phyloP scores from a whole-genome alignment of 495 filamentous ascomycete species.

The Evernia prunastri region DNA sequence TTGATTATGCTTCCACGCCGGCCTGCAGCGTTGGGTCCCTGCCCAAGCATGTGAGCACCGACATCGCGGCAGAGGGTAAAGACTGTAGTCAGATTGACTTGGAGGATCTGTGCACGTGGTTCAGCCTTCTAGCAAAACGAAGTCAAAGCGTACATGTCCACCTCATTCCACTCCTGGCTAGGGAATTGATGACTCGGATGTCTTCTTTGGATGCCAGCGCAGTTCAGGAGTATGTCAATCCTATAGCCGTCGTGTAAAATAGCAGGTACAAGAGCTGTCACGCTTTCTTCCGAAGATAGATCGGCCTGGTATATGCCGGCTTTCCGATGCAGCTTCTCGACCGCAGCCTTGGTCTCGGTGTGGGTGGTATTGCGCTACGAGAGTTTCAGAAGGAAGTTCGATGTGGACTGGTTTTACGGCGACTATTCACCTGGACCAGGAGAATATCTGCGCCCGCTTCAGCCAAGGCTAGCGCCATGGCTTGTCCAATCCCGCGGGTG shows the following conservation, averaged over 20 bases:
- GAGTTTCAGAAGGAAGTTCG: background rate
- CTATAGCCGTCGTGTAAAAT: conserved; percentile 54
- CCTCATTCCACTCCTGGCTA: conserved; percentile 72
- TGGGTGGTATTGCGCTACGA: conserved; percentile 58
- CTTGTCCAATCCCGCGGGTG: conserved; percentile 79
- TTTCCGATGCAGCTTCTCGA: conserved; percentile 60
- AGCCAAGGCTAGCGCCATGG: conserved; percentile 73
- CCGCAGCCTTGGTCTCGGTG: conserved; percentile 52
- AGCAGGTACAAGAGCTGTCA: conserved; percentile 54
- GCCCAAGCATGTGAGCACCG: conserved; percentile 73
- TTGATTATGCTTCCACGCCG: conserved; percentile 77
- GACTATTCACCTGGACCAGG: conserved; percentile 46
- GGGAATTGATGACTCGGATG: conserved; percentile 76
- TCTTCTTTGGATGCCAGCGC: conserved; percentile 77
- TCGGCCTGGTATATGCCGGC: conserved; percentile 66
- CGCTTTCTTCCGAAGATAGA: conserved; percentile 54
- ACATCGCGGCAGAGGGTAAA: conserved; percentile 80
- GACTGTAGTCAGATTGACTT: conserved; percentile 77
- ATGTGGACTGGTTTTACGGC: background rate
- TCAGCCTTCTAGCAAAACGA: background rate
- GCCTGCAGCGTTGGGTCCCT: conserved; percentile 45
- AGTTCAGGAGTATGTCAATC: conserved; percentile 71
- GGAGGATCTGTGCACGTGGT: conserved; percentile 51
- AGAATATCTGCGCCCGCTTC: conserved; percentile 81
- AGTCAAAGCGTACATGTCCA: conserved; percentile 25